Base-by-base conservation (phyloP, 148 eudicot species). In the Fallopia convolvulus region DNA sequence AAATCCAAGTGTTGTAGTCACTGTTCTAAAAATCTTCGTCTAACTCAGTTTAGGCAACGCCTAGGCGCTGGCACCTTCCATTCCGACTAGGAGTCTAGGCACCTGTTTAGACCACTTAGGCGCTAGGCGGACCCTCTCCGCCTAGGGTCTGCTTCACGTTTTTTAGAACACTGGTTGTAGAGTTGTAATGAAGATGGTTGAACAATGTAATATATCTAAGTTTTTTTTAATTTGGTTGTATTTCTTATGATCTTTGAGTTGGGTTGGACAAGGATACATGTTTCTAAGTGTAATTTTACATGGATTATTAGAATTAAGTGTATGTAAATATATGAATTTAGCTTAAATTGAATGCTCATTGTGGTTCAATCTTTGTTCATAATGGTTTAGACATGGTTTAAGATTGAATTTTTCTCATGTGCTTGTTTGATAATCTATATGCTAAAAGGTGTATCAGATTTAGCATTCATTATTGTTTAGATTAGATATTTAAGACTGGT, bases 1-100 rank as follows among this genome's bases (percentile, higher is more conserved):
- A 77, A 47, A 65, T 77, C 21, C 79, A 77, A 7, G 74, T 61
- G 58, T 32, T 77, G 79, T 77, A 77, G 77, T n/a, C 46, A 26
- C 30, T 26, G 30, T 26, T 26, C 30, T 26, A 26, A 26, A 26
- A 26, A 26, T 26, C 30, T 26, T 1, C 1, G 30, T 26, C 30
- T 26, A 26, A 1, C 30, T 26, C 30, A 0, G 30, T 26, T 1
- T 26, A n/a, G n/a, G n/a, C n/a, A n/a, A 26, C 30, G 30, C 30
- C 30, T 0, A 1, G 30, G 30, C 30, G 30, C n/a, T n/a, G n/a
- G n/a, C n/a, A n/a, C n/a, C n/a, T n/a, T n/a, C n/a, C n/a, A n/a
- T n/a, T n/a, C n/a, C n/a, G n/a, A n/a, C n/a, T n/a, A n/a, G n/a
- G n/a, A n/a, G n/a, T n/a, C n/a, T n/a, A n/a, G n/a, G n/a, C n/a